Conservation (phyloP, 257 asterid species). For the Rehmannia glutinosa region DNA sequence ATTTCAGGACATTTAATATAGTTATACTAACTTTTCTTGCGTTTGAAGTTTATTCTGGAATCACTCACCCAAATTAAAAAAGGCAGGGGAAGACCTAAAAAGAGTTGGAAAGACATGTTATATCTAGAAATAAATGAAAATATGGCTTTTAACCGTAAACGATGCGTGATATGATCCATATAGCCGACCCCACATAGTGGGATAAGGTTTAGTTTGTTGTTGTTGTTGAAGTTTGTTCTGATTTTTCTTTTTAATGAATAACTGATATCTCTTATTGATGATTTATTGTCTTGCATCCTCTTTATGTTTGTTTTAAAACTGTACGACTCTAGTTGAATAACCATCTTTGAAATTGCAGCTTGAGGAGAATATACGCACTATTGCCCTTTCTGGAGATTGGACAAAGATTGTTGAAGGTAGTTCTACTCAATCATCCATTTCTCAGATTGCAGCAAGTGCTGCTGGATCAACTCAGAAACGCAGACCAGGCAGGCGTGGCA, state of each 20-base stretch:
- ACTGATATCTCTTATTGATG: not conserved
- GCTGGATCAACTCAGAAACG: conserved; percentile 66
- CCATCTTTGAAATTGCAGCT: conserved; percentile 44
- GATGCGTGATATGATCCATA: too few relatives aligned
- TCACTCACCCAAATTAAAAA: too few relatives aligned
- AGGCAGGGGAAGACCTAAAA: too few relatives aligned
- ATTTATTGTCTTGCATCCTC: conserved; percentile 1
- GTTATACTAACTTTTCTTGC: not conserved
- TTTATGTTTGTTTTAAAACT: conserved; percentile 15
- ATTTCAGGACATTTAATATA: not conserved
- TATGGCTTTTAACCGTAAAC: too few relatives aligned
- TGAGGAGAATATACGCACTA: conserved; percentile 63
- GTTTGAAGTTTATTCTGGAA: not conserved
- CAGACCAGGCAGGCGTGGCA: conserved; percentile 76
- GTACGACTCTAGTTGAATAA: conserved; percentile 21
- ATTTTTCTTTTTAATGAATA: not conserved
- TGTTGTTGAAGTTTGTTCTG: too few relatives aligned
- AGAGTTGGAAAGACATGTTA: too few relatives aligned
- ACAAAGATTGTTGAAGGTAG: conserved; percentile 52
- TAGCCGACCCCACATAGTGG: too few relatives aligned
- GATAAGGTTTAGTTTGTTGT: too few relatives aligned
- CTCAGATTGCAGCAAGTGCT: conserved; percentile 40
- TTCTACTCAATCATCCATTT: conserved; percentile 43
- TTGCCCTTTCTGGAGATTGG: conserved; percentile 83
- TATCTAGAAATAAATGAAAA: too few relatives aligned